A percentile compares a stretch with the other conserved stretches of the same genome.
Evolutionary conservation across 2,329 filamentous ascomycete genomes (phyloP).

Genomic region (Coniella lustricola): DNA sequence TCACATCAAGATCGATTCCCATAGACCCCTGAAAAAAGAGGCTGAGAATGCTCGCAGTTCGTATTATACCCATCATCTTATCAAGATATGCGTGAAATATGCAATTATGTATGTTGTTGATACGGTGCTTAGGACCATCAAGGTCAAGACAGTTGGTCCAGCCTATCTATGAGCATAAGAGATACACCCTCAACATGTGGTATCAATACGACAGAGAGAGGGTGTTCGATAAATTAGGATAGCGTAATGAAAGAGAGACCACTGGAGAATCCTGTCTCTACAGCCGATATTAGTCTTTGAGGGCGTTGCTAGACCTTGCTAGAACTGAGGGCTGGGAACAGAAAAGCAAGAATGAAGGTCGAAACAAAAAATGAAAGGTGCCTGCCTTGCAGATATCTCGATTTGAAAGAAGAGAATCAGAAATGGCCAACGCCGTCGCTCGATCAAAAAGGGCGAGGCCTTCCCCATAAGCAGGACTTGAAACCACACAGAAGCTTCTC

Average conservation of each 20-base stretch:
- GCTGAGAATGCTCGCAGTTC: slow-evolving; percentile 12
- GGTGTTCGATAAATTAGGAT: too few relatives aligned
- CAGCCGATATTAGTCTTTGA: background rate
- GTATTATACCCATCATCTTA: slow-evolving; percentile 18
- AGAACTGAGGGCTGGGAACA: too few relatives aligned
- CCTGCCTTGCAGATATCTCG: too few relatives aligned
- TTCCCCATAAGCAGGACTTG: too few relatives aligned
- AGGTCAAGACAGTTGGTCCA: background rate
- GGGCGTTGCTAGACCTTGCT: too few relatives aligned
- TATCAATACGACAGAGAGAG: too few relatives aligned
- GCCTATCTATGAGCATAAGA: background rate
- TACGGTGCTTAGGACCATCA: background rate
- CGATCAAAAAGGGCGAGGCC: too few relatives aligned
- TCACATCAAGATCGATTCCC: slow-evolving; percentile 19
- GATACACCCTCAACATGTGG: background rate
- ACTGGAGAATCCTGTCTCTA: background rate
- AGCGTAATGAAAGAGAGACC: background rate
- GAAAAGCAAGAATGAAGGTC: slow-evolving; percentile 2
- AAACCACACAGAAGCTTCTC: too few relatives aligned
- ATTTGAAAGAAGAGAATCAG: too few relatives aligned
- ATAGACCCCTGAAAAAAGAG: slow-evolving; percentile 17
- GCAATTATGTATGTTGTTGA: background rate
- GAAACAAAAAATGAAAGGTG: background rate
- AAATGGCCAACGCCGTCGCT: too few relatives aligned
- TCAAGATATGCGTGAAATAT: background rate